Percentiles rank a stretch among this genome's conserved stretches.
Conservation (phyloP, 306 rosid genomes). For the Vigna nakashimae region DNA sequence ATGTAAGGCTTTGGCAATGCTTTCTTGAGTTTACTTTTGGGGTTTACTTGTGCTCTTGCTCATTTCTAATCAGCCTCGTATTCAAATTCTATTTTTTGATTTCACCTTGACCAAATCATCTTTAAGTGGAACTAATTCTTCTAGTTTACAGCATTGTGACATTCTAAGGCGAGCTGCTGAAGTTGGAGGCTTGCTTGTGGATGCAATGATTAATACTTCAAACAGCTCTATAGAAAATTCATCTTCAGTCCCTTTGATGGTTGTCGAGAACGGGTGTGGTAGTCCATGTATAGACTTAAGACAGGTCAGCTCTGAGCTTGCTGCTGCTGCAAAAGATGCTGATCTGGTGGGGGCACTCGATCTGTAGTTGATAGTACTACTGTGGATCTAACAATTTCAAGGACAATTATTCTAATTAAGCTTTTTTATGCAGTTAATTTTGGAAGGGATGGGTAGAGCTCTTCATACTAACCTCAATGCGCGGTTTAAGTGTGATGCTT, state of each 20-base stretch:
- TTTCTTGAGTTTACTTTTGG: background rate
- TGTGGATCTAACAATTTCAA: conserved; percentile 22
- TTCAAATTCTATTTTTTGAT: conserved; percentile 2
- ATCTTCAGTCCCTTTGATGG: conserved; percentile 78
- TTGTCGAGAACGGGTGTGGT: conserved; percentile 96
- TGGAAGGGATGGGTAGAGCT: conserved; percentile 99
- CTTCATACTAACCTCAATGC: conserved; percentile 96
- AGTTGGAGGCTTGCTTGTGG: conserved; percentile 93
- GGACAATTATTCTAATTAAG: conserved; percentile 34
- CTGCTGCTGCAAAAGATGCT: conserved; percentile 93
- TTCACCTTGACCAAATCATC: conserved; percentile 13
- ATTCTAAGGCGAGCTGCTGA: conserved; percentile 95
- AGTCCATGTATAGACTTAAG: conserved; percentile 96
- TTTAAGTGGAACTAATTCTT: conserved; percentile 44
- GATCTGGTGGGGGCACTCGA: conserved; percentile 73
- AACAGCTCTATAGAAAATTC: conserved; percentile 66
- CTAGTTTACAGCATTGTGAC: conserved; percentile 84
- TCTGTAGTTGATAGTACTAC: conserved; percentile 6
- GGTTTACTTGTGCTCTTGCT: background rate
- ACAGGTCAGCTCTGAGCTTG: conserved; percentile 98
- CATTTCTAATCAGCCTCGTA: background rate
- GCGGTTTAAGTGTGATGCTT: conserved; percentile 81
- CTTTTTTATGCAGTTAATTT: conserved; percentile 69
- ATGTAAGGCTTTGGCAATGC: background rate
- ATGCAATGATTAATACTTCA: conserved; percentile 78